Evolutionary conservation across 192 early-diverging fungal genomes (phyloP).

Genomic region (Coemansia aciculifera): DNA sequence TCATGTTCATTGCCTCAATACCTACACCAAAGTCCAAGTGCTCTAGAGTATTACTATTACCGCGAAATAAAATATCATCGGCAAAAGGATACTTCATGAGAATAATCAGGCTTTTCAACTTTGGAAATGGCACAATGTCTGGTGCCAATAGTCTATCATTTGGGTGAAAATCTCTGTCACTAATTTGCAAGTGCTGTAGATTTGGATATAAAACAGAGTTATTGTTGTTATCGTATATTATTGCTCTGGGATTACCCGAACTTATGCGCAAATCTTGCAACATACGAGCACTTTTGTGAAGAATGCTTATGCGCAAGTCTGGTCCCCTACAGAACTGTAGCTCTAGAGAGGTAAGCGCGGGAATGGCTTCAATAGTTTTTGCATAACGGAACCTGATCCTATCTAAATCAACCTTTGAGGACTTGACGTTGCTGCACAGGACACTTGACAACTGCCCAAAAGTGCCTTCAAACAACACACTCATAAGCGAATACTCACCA

Average conservation of each 20-base stretch:
- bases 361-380: neutral
- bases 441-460: neutral
- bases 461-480: neutral
- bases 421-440: neutral
- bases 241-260: neutral
- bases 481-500: neutral
- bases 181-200: neutral
- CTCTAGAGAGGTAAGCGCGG: neutral
- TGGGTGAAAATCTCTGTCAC: neutral
- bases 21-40: neutral
- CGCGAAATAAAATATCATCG: constrained; percentile 10
- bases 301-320: neutral
- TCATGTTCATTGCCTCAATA: neutral
- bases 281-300: neutral
- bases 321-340: neutral
- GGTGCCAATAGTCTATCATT: neutral
- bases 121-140: constrained; percentile 11
- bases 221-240: neutral
- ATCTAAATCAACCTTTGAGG: neutral
- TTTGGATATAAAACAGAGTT: constrained; percentile 7
- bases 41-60: constrained; percentile 7
- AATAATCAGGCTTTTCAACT: neutral
- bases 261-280: neutral
- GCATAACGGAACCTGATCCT: neutral
- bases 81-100: constrained; percentile 1